Evolutionary conservation across 257 asterid genomes (phyloP), one percentile per base, ranked within the genome.

Genomic region (Capsicum rhomboideum): DNA sequence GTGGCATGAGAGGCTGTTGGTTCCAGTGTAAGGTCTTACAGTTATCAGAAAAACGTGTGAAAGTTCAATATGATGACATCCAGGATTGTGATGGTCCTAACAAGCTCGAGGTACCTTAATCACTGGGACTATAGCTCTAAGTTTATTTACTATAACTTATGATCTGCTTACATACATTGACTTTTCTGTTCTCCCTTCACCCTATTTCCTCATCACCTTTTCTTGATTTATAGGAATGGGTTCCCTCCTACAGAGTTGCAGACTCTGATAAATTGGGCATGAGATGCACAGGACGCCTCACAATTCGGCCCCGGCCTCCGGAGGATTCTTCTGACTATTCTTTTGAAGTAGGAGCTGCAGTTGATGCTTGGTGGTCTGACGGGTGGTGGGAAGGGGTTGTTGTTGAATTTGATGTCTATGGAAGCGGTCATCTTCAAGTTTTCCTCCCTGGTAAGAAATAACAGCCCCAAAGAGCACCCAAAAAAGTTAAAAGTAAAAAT

Each of bases 1-100:
- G 93, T 10, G 91, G 95, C 72, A 54, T 90, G 82, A 79, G 91
- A 37, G 97, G 94, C 31, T 94, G 95, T 88, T 92, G 98, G 95
- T 90, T 89, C 83, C 88, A 89, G 84, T 89, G 93, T 83, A 94
- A 87, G 86, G 81, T 92, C 82, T 72, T 94, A 83, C 74, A 53
- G 40, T 81, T 88, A 13, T 56, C 84, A 80, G 26, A 53, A 74
- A 85, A 84, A 49, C 83, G 21, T 34, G 44, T 92, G 23, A 89
- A 81, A 86, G 91, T 92, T 83, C 92, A 90, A 82, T 89, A 92
- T 74, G 29, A 59, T 53, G 96, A 93, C 82, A 49, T 93, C 8
- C 17, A n/a, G 49, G 87, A 88, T 72, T 86, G 14, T 49, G 89
- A 83, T 21, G 86, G 75, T 80, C 59, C 61, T 74, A 88, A 82